These are phyloP conservation scores for Candida germanica DNA, from an alignment of 805 yeast species.

Conservation along the genomic window DNA sequence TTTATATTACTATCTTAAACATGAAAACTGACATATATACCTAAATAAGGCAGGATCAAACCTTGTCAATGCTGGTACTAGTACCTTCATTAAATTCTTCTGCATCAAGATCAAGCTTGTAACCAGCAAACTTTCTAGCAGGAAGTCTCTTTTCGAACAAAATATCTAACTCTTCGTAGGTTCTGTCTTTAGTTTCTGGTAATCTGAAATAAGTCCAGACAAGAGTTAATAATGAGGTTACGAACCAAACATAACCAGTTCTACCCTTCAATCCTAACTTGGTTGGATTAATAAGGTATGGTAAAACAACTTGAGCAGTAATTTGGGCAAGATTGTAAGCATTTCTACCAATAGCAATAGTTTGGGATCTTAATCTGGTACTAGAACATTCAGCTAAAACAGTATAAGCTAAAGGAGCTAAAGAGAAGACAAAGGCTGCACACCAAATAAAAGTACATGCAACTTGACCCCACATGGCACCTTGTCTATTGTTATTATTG, in stretches of 20 bases:
- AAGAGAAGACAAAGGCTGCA: slow-evolving; percentile 36
- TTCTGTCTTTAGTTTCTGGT: slow-evolving; percentile 55
- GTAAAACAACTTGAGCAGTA: slow-evolving; percentile 23
- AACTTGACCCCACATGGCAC: slow-evolving; percentile 20
- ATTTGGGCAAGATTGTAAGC: slow-evolving; percentile 28
- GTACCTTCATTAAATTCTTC: slow-evolving; percentile 3
- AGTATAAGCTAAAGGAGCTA: slow-evolving; percentile 39
- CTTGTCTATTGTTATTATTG: slow-evolving; percentile 9
- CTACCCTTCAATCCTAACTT: slow-evolving; percentile 42
- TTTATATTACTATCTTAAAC: no score
- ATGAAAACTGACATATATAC: no score
- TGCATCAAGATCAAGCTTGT: slow-evolving; percentile 4
- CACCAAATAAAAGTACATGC: slow-evolving; percentile 16
- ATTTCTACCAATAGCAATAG: slow-evolving; percentile 30
- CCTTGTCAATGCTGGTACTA: background rate
- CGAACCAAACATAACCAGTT: slow-evolving; percentile 38
- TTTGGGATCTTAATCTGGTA: slow-evolving; percentile 33
- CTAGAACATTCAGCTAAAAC: slow-evolving; percentile 39
- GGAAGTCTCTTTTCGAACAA: slow-evolving; percentile 37
- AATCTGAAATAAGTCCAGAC: slow-evolving; percentile 46
- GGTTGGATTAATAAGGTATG: slow-evolving; percentile 35
- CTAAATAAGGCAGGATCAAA: no score
- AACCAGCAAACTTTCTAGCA: slow-evolving; percentile 31
- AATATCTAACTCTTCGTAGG: slow-evolving; percentile 55
- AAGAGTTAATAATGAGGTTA: slow-evolving; percentile 20